Evolutionary conservation across 2,329 filamentous ascomycete species (phyloP).

Genomic region (Ceratocystiopsis sp.): DNA sequence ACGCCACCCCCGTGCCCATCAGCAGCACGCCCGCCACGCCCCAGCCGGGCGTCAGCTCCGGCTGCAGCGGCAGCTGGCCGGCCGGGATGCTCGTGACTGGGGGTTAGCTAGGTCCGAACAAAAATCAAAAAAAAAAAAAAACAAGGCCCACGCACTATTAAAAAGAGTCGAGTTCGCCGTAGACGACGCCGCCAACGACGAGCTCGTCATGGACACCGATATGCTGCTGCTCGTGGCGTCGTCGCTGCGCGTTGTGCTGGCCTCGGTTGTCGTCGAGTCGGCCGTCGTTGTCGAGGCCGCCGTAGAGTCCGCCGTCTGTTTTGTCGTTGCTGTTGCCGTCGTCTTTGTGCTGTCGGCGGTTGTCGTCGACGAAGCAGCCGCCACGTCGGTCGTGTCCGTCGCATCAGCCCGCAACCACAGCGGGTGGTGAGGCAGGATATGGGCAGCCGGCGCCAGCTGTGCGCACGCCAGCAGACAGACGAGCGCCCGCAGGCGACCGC

Average conservation of each 20-base stretch:
- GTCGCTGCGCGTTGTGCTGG: neutral
- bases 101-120: conserved; percentile 14
- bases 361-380: neutral
- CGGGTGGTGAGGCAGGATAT: conserved; percentile 3
- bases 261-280: neutral
- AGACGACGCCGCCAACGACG: conserved; percentile 1
- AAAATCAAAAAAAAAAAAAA: neutral
- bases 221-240: neutral
- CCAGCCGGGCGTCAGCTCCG: conserved; percentile 63
- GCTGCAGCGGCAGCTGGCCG: conserved; percentile 51
- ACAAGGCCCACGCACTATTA: conserved; percentile 9
- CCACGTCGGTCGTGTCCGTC: neutral
- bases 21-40: conserved; percentile 64
- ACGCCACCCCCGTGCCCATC: conserved; percentile 51
- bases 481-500: conserved; percentile 6
- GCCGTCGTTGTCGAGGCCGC: neutral
- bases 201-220: no score
- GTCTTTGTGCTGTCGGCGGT: neutral
- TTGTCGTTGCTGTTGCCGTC: neutral
- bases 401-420: conserved; percentile 4
- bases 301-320: neutral
- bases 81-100: conserved; percentile 21
- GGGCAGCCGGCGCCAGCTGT: conserved; percentile 7
- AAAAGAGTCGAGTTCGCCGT: conserved; percentile 10
- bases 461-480: conserved; percentile 7